Base-by-base conservation (phyloP, 2,329 filamentous ascomycete species). In the Exophiala phaeomuriformis region DNA sequence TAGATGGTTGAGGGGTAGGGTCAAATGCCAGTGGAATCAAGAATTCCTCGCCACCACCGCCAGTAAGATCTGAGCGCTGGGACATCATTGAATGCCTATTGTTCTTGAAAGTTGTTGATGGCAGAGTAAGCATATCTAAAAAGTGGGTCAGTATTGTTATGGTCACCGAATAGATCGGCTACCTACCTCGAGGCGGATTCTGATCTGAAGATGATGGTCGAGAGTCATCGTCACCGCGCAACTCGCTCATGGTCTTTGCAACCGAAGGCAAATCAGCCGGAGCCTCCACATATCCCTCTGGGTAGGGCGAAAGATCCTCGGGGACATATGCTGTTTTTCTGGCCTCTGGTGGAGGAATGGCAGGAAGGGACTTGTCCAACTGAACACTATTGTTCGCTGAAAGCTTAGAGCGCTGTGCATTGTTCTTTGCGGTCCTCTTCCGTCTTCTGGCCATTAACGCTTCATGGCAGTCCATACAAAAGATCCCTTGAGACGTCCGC, bases 401-500 rank as follows among this genome's bases (percentile, higher is more conserved):
- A 56, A 59, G 46, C 60, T 67, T 63, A 47, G 63, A 62, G 44
- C 66, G 62, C 37, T 59, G 60, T 44, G 63, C 54, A 33, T 62
- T 53, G 57, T 62, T 62, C 51, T 61, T 68, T 55, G 63, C 64
- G 30, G 40, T 79, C 77, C 49, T 83, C 73, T 97, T 96, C 65
- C 89, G 81, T 60, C 91, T 81, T 59, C 91, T 80, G 47, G 91
- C 89, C 90, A 97, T 97, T 49, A 98, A 74, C 30, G 89, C 93
- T 71, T 98, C 93, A 67, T 98, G 93, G 69, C 93, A 98, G 66
- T 85, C 90, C 93, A 98, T 98, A 74, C 93, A 98, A 68, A 98
- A 97, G 64, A 98, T 98, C 56, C 93, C 93, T 71, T 97, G 93
- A 5, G 91, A 96, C 1, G 93, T 98, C 66, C 93, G 84, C 51